Conservation (phyloP, 768 basidiomycete species). For the Cystofilobasidium capitatum region DNA sequence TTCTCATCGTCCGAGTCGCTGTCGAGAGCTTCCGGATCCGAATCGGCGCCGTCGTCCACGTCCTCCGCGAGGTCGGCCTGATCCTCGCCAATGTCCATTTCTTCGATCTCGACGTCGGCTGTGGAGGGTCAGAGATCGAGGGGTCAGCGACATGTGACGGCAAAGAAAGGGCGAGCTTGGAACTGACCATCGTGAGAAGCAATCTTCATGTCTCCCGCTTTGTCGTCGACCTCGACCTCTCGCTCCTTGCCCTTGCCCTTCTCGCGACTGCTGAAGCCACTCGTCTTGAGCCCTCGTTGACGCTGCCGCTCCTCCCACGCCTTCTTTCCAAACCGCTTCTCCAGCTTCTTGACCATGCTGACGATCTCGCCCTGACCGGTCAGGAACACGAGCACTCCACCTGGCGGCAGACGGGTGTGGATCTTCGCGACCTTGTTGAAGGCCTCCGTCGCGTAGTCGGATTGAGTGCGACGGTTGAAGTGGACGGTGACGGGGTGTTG, state of each 20-base stretch:
- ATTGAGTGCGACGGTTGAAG: conserved; percentile 72
- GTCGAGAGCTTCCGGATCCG: conserved; percentile 53
- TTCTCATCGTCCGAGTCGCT: conserved; percentile 59
- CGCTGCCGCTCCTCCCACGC: conserved; percentile 51
- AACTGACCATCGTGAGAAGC: conserved; percentile 19
- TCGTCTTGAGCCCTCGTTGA: conserved; percentile 11
- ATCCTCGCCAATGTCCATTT: conserved; percentile 44
- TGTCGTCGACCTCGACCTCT: conserved; percentile 13
- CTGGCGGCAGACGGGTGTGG: conserved; percentile 79
- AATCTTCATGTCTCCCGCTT: conserved; percentile 26
- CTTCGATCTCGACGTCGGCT: conserved; percentile 41
- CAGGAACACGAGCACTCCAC: conserved; percentile 84
- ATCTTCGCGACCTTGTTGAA: conserved; percentile 85
- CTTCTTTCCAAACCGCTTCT: conserved; percentile 62
- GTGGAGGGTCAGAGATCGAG: not conserved
- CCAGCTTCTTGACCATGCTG: conserved; percentile 69
- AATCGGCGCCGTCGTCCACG: conserved; percentile 49
- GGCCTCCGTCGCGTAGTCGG: conserved; percentile 84
- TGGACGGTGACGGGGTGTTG: conserved; percentile 93
- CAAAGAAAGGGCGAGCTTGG: not conserved
- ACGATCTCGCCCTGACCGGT: conserved; percentile 94
- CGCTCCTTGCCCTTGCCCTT: conserved; percentile 15
- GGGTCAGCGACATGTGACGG: not conserved
- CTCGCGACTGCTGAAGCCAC: not conserved
- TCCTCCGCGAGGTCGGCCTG: conserved; percentile 52